Base-by-base conservation (phyloP, 1,284 basidiomycete species). In the Ganoderma resinaceum region DNA sequence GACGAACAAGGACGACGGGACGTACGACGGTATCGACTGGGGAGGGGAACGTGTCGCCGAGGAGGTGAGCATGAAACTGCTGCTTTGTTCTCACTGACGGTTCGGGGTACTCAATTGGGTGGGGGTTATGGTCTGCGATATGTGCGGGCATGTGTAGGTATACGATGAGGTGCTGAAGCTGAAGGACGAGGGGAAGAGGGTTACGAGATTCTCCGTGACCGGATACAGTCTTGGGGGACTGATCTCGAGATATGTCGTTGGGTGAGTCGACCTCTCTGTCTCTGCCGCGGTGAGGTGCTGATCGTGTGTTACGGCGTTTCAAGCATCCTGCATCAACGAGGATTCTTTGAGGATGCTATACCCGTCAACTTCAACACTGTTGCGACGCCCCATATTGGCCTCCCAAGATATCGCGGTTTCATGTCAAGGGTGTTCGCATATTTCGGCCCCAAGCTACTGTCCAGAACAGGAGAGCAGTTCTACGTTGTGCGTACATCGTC, bases 171-270 rank as follows among this genome's bases (percentile, higher is more conserved):
- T 91, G 11, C 77, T 83, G 67, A 79, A 83, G 58, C 79, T 94
- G 16, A 82, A 87, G 68, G 73, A 78, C n/a, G 81, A 86, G 23
- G 87, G 86, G 6, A 84, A 82, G 72, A 84, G 77, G 35, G 90
- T 95, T 3, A 86, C 85, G 59, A 83, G 84, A 33, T 90, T 95
- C 74, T 94, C 92, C 3, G 83, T 92, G 20, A 89, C 89, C 1
- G 94, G 94, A 16, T 96, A 96, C 78, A 92, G 89, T 69, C 83
- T 96, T 4, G 95, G 95, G 3, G 95, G 95, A 1, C 83, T 96
- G 5, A 82, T 96, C 14, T 86, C 91, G 16, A 89, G 95, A 38
- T 96, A 95, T 78, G 85, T 91, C 58, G 82, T 95, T 63, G 95
- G 91, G 90, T 91, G 70, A 63, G 79, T 78, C 8, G 20, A 31